These are phyloP conservation scores for Coprinopsis cinerea DNA, from an alignment of 768 basidiomycete species.

Conservation along the genomic window DNA sequence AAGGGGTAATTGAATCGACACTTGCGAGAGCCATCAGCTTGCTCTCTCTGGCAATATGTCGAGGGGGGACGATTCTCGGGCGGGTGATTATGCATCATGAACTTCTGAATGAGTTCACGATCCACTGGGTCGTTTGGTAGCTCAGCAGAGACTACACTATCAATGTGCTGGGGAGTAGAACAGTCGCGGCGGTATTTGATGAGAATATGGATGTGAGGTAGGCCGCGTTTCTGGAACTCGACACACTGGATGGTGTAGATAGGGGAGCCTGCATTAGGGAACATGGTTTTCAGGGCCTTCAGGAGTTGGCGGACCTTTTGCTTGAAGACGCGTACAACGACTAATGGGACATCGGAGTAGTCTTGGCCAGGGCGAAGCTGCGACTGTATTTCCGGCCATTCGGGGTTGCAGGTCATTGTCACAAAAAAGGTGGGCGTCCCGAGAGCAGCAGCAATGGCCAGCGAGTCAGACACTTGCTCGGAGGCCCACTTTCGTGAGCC, in stretches of 20 bases:
- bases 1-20: no score
- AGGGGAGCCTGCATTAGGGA: constrained; percentile 23
- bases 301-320: constrained; percentile 31
- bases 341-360: constrained; percentile 36
- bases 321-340: constrained; percentile 40
- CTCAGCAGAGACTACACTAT: constrained; percentile 28
- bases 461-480: no score
- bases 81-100: constrained; percentile 34
- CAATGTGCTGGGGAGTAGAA: constrained; percentile 21
- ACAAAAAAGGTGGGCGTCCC: no score
- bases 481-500: no score
- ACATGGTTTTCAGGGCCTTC: constrained; percentile 23
- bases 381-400: constrained; percentile 37
- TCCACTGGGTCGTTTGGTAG: constrained; percentile 23
- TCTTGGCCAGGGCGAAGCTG: constrained; percentile 33
- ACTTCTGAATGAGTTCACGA: constrained; percentile 20
- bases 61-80: no score
- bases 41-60: no score
- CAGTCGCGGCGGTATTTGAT: constrained; percentile 23
- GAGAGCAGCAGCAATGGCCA: no score
- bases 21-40: no score
- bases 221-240: constrained; percentile 37
- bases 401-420: constrained; percentile 43
- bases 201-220: constrained; percentile 37
- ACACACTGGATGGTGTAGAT: constrained; percentile 29